Base-by-base conservation (phyloP, 768 basidiomycete genomes). In the Phallus indusiatus region DNA sequence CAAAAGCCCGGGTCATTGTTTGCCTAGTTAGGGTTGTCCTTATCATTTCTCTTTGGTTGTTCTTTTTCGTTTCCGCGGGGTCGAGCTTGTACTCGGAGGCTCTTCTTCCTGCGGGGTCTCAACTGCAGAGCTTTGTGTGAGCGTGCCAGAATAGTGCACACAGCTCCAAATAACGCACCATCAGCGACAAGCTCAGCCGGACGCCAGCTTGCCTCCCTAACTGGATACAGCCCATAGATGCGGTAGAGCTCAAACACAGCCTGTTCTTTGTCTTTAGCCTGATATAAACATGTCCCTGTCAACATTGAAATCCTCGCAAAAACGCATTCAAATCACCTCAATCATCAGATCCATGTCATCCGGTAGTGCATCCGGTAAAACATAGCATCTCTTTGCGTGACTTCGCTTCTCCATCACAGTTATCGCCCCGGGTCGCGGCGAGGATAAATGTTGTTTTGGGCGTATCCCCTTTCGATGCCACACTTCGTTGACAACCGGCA, bases 371-470 rank as follows among this genome's bases (percentile, higher is more conserved):
- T 66, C 66, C 1, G 89, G 90, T 24, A 95, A 72, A 28, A 65
- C 70, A 64, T 85, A 75, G 66, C 90, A 94, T 20, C 93, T 78
- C 66, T 94, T 89, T 0, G 92, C 80, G 67, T 96, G 94, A 5
- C 91, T 92, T 61, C 94, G 78, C 63, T 82, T 74, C 69, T 94
- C 90, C 87, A 93, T 94, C 24, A 90, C 70, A 1, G 81, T 84
- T 37, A 81, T 80, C 5, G 93, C 91, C 1, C 93, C 92, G 1
- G 84, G 81, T n/a, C 92, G 76, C n/a, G 87, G 83, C 65, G 94
- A 90, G 53, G 88, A 92, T 11, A 95, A 80, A 71, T 97, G 94
- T 67, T 95, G 94, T 72, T 96, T 97, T 6, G 90, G 88, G 37
- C 75, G 79, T 61, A 97, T 95, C 7, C 89, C 86, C 12, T 89